phyloP scores from a whole-genome alignment of 768 basidiomycete genomes.

The Lactifluus hygrophoroides region DNA sequence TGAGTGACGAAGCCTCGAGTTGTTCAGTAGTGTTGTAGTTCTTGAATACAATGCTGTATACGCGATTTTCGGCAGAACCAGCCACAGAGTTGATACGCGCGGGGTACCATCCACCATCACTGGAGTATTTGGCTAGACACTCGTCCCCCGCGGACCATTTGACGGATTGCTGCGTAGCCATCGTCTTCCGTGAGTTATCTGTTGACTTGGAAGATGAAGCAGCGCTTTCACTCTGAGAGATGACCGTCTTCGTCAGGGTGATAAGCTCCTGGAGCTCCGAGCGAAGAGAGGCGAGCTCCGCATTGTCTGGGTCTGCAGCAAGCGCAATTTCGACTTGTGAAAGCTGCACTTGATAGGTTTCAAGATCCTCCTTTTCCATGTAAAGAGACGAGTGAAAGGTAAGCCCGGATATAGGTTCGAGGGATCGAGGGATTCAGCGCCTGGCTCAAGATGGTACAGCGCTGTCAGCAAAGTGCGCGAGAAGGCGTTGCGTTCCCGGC shows the following conservation, averaged over 20 bases:
- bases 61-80: slow-evolving; percentile 71
- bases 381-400: neutral
- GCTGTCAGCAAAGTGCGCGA: neutral
- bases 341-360: slow-evolving; percentile 84
- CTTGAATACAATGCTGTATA: slow-evolving; percentile 87
- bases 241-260: slow-evolving; percentile 62
- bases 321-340: slow-evolving; percentile 83
- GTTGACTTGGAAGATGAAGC: slow-evolving; percentile 43
- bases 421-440: neutral
- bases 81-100: slow-evolving; percentile 81
- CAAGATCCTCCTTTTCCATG: slow-evolving; percentile 67
- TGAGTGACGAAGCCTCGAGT: slow-evolving; percentile 62
- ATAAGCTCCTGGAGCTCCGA: slow-evolving; percentile 80
- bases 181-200: slow-evolving; percentile 47
- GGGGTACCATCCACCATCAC: slow-evolving; percentile 80
- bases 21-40: slow-evolving; percentile 89
- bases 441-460: neutral
- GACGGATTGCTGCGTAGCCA: slow-evolving; percentile 39
- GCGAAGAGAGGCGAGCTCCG: slow-evolving; percentile 62
- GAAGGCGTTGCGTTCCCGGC: neutral
- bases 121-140: slow-evolving; percentile 77
- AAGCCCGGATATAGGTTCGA: neutral
- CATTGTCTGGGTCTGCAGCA: slow-evolving; percentile 62
- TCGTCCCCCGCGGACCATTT: slow-evolving; percentile 79
- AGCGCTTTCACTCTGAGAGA: slow-evolving; percentile 57